A percentile compares a stretch with the other conserved stretches of the same genome.
These are phyloP conservation scores for Vigna unguiculata DNA, from an alignment of 306 rosid genomes.

Conservation along the genomic window DNA sequence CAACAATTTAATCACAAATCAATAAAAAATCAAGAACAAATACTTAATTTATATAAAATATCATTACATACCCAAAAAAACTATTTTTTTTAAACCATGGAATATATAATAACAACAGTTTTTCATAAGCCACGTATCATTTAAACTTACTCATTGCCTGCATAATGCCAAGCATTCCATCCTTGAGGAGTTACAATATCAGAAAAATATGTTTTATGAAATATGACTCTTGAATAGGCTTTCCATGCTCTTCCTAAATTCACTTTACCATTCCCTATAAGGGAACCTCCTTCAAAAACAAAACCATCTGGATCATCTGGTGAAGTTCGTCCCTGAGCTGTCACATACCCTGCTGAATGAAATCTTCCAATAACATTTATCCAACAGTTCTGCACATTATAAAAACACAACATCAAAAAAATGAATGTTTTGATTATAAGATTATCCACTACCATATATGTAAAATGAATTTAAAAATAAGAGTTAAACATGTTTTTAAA, in stretches of 20 bases:
- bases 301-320: slow-evolving; percentile 44
- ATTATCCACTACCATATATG: neutral
- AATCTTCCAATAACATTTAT: slow-evolving; percentile 29
- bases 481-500: too few species aligned
- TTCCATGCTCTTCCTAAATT: slow-evolving; percentile 49
- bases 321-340: slow-evolving; percentile 47
- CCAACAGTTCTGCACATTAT: slow-evolving; percentile 35
- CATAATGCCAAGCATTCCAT: neutral
- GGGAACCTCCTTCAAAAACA: slow-evolving; percentile 41
- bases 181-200: neutral
- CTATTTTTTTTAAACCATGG: too few species aligned
- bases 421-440: neutral
- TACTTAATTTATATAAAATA: too few species aligned
- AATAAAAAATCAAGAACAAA: neutral
- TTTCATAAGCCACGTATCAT: neutral
- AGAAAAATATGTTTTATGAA: neutral
- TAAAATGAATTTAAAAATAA: neutral
- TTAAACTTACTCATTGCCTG: slow-evolving; percentile 45
- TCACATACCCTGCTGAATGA: slow-evolving; percentile 37
- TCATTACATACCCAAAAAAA: too few species aligned
- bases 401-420: neutral
- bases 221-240: neutral
- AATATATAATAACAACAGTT: too few species aligned
- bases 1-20: neutral
- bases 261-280: slow-evolving; percentile 39